Conservation (phyloP, 2,329 filamentous ascomycete species). For the Pleurostoma richardsiae region DNA sequence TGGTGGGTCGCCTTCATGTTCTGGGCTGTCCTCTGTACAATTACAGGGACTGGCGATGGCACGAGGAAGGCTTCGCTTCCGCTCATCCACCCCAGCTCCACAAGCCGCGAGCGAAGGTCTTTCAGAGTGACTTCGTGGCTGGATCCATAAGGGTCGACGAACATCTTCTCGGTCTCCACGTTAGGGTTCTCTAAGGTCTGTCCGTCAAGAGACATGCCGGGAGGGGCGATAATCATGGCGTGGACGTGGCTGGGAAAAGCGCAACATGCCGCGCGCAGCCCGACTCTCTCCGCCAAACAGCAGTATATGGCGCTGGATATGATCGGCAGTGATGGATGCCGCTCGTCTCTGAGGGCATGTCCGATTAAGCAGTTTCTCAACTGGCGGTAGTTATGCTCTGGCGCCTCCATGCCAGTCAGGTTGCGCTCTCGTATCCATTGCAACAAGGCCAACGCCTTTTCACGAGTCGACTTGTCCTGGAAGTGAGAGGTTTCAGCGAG, state of each 20-base stretch:
- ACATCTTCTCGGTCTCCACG: slow-evolving; percentile 56
- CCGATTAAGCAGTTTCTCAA: slow-evolving; percentile 86
- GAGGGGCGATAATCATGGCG: slow-evolving; percentile 63
- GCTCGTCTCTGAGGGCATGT: slow-evolving; percentile 65
- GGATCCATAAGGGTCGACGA: slow-evolving; percentile 75
- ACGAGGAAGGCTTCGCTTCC: slow-evolving; percentile 49
- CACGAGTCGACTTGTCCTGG: slow-evolving; percentile 51
- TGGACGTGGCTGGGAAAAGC: slow-evolving; percentile 84
- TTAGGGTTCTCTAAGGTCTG: slow-evolving; percentile 27
- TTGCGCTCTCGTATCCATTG: slow-evolving; percentile 64
- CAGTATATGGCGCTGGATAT: slow-evolving; percentile 87
- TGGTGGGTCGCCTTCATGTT: slow-evolving; percentile 75
- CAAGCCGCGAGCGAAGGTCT: slow-evolving; percentile 56
- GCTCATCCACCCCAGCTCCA: slow-evolving; percentile 37
- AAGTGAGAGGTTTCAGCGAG: slow-evolving; percentile 46
- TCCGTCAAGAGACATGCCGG: slow-evolving; percentile 57
- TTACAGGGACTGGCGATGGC: slow-evolving; percentile 58
- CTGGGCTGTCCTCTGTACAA: slow-evolving; percentile 70
- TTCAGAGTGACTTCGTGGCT: slow-evolving; percentile 59
- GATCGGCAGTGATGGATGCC: slow-evolving; percentile 77
- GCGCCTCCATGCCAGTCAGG: slow-evolving; percentile 65
- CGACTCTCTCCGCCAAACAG: slow-evolving; percentile 68
- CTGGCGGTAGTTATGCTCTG: slow-evolving; percentile 65
- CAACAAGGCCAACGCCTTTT: slow-evolving; percentile 64
- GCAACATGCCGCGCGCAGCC: slow-evolving; percentile 72